Evolutionary conservation across 2,329 filamentous ascomycete species (phyloP).

Genomic region (Colletotrichum sublineola): DNA sequence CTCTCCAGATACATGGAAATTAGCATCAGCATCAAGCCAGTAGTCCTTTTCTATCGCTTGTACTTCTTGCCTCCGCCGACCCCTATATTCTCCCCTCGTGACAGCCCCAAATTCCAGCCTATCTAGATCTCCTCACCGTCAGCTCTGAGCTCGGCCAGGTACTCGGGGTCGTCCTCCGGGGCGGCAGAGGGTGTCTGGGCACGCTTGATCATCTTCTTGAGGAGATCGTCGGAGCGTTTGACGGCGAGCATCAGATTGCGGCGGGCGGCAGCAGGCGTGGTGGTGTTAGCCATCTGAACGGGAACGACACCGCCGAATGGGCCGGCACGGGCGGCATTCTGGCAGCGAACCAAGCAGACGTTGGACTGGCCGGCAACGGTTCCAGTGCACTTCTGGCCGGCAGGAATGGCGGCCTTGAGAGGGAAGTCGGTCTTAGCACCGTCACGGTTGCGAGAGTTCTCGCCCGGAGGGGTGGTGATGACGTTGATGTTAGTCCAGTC

Average conservation of each 20-base stretch:
- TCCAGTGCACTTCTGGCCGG: constrained; percentile 69
- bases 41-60: constrained; percentile 22
- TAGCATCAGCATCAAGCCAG: constrained; percentile 30
- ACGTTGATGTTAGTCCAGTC: constrained; percentile 68
- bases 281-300: constrained; percentile 60
- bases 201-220: constrained; percentile 45
- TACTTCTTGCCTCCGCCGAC: constrained; percentile 6
- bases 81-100: constrained; percentile 9
- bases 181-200: constrained; percentile 38
- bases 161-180: constrained; percentile 37
- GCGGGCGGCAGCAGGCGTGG: constrained; percentile 44
- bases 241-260: constrained; percentile 47
- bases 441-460: constrained; percentile 61
- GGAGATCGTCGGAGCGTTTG: constrained; percentile 45
- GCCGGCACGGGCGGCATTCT: constrained; percentile 71
- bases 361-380: constrained; percentile 70
- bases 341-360: constrained; percentile 73
- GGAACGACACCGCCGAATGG: constrained; percentile 74
- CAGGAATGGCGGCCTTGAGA: constrained; percentile 70
- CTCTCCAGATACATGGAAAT: constrained; percentile 27
- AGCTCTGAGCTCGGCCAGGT: constrained; percentile 44
- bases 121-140: constrained; percentile 44
- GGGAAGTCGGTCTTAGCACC: constrained; percentile 60
- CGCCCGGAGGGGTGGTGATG: constrained; percentile 65
- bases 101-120: background rate